Conservation (phyloP, 2,329 filamentous ascomycete species). For the Seiridium cupressi region DNA sequence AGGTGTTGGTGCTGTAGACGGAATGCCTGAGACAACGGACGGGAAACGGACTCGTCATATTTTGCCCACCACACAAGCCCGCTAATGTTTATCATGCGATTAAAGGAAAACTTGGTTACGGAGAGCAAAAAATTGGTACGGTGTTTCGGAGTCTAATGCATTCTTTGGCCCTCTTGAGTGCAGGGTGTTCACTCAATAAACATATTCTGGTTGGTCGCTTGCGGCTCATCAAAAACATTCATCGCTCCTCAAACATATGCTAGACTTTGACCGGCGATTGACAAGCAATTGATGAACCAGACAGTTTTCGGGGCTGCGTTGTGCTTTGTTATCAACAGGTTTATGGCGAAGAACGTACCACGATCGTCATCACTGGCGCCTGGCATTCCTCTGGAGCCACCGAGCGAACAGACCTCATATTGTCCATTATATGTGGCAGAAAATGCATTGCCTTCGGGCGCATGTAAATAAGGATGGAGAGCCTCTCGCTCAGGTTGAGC, state of each 20-base stretch:
- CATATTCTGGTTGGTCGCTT: conserved; percentile 17
- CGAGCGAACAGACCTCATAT: background rate
- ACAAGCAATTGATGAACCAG: conserved; percentile 16
- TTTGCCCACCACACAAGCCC: conserved; percentile 23
- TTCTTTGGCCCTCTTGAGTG: background rate
- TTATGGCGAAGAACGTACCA: background rate
- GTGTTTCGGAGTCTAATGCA: conserved; percentile 20
- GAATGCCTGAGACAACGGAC: conserved; percentile 17
- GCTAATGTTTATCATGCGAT: conserved; percentile 8
- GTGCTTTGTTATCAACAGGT: conserved; percentile 26
- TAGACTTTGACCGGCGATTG: conserved; percentile 13
- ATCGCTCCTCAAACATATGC: conserved; percentile 16
- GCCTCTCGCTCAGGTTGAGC: conserved; percentile 6
- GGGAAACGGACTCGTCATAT: conserved; percentile 13
- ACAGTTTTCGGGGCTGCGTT: conserved; percentile 32
- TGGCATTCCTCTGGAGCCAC: background rate
- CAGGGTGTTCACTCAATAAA: conserved; percentile 12
- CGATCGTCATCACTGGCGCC: background rate
- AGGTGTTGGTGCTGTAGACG: conserved; percentile 21
- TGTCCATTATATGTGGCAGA: background rate
- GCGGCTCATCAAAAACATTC: conserved; percentile 14
- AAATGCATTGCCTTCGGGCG: no score
- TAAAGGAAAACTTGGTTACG: conserved; percentile 7
- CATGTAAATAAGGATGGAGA: conserved; percentile 4
- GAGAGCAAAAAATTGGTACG: conserved; percentile 10